These are phyloP conservation scores for Juglanconis sp. DNA, from an alignment of 2,329 filamentous ascomycete genomes.

Conservation along the genomic window DNA sequence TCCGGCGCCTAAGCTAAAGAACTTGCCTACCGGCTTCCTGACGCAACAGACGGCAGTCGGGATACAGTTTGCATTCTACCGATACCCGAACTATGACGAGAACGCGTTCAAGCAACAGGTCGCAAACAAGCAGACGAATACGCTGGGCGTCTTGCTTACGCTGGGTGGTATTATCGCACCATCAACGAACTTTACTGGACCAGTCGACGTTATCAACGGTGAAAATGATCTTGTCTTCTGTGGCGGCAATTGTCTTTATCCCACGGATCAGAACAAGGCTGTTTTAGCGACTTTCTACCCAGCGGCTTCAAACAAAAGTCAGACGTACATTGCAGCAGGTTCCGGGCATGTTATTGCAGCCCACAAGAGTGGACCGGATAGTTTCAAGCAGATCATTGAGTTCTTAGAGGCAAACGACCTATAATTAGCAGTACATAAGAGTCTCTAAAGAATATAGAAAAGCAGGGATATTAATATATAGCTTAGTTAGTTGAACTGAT, in stretches of 20 bases:
- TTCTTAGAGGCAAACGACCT: conserved; percentile 22
- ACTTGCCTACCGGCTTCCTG: conserved; percentile 19
- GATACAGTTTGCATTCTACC: conserved; percentile 23
- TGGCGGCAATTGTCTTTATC: conserved; percentile 22
- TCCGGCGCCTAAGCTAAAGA: conserved; percentile 33
- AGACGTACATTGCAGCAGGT: conserved; percentile 21
- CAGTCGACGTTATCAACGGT: conserved; percentile 23
- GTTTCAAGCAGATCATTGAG: conserved; percentile 22
- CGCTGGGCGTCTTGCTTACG: conserved; percentile 21
- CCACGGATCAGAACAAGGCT: conserved; percentile 17
- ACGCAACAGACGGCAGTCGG: conserved; percentile 19
- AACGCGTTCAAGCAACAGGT: conserved; percentile 19
- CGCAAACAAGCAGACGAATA: conserved; percentile 23
- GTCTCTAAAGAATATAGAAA: too few relatives aligned
- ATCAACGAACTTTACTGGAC: conserved; percentile 20
- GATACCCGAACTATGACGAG: conserved; percentile 20
- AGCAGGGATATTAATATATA: too few relatives aligned
- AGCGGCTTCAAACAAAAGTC: conserved; percentile 17
- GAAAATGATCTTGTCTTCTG: conserved; percentile 24
- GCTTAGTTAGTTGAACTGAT: too few relatives aligned
- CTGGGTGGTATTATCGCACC: conserved; percentile 20
- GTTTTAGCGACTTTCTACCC: conserved; percentile 20
- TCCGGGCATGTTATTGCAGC: conserved; percentile 22
- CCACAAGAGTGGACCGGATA: conserved; percentile 22
- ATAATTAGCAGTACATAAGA: too few relatives aligned